These are phyloP conservation scores for Pestalotiopsis fici DNA, from an alignment of 2,329 filamentous ascomycete species.

Conservation along the genomic window DNA sequence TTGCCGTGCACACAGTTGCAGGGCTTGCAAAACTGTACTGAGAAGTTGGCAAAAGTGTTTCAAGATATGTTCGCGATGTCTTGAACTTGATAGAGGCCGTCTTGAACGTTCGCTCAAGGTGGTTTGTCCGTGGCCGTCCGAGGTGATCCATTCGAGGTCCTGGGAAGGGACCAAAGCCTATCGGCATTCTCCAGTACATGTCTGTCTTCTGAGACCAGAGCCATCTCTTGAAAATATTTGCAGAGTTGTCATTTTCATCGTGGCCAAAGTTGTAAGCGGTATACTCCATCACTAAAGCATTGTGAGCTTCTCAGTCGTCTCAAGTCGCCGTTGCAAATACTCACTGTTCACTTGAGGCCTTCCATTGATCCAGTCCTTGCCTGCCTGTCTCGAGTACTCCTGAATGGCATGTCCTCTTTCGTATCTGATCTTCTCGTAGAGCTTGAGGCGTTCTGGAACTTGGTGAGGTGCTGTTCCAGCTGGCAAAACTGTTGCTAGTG, in stretches of 20 bases:
- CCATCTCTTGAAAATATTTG: conserved; percentile 50
- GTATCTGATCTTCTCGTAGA: conserved; percentile 61
- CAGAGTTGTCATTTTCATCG: conserved; percentile 58
- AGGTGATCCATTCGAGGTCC: conserved; percentile 40
- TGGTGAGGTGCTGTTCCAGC: conserved; percentile 41
- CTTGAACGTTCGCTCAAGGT: conserved; percentile 35
- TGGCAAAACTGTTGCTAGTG: conserved; percentile 57
- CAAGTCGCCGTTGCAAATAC: conserved; percentile 7
- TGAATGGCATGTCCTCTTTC: conserved; percentile 60
- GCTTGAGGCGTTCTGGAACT: conserved; percentile 53
- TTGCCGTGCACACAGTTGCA: conserved; percentile 44
- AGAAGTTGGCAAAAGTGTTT: conserved; percentile 46
- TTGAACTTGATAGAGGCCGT: conserved; percentile 52
- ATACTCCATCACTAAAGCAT: conserved; percentile 36
- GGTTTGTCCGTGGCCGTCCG: conserved; percentile 19
- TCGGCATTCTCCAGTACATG: conserved; percentile 44
- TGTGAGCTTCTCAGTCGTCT: conserved; percentile 1
- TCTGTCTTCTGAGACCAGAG: conserved; percentile 38
- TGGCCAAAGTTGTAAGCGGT: conserved; percentile 56
- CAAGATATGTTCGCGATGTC: conserved; percentile 48
- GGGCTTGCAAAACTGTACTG: conserved; percentile 42
- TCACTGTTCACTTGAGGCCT: conserved; percentile 41
- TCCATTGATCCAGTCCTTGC: conserved; percentile 43
- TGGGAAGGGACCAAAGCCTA: conserved; percentile 46
- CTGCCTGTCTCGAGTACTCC: conserved; percentile 54